Percentiles rank a stretch among this genome's conserved stretches.
Evolutionary conservation across 2,329 filamentous ascomycete species (phyloP).

Genomic region (Penicillium italicum): DNA sequence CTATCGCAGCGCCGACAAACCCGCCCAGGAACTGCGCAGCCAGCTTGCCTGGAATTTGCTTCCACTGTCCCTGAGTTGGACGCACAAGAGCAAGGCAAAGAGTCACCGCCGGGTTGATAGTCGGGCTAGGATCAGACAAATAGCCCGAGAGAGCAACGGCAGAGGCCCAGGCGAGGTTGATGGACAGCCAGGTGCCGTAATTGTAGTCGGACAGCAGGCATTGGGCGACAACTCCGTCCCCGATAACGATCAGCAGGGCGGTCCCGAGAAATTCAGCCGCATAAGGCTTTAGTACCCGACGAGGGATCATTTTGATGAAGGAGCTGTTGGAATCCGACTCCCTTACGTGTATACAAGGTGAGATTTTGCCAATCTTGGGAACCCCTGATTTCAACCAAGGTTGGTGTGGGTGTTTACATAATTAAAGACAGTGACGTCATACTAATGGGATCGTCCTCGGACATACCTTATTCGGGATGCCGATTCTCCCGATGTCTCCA

Average conservation of each 20-base stretch:
- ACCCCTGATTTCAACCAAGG: not conserved
- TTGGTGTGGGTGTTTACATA: not conserved
- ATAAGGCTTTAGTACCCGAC: conserved; percentile 24
- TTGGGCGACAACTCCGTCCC: conserved; percentile 34
- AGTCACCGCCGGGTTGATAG: conserved; percentile 29
- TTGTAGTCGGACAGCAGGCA: conserved; percentile 32
- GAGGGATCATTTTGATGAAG: conserved; percentile 12
- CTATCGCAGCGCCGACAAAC: conserved; percentile 30
- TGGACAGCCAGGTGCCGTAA: conserved; percentile 35
- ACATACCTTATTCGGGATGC: not conserved
- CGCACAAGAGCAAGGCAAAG: conserved; percentile 29
- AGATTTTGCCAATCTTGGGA: not conserved
- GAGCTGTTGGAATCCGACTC: not conserved
- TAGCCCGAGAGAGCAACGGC: conserved; percentile 31
- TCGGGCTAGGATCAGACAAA: conserved; percentile 26
- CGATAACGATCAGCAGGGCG: conserved; percentile 31
- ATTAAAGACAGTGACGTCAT: not conserved
- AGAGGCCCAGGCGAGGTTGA: conserved; percentile 33
- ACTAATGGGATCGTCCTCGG: not conserved
- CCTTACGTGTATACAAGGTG: not conserved
- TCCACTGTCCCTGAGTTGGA: conserved; percentile 28
- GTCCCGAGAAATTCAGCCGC: conserved; percentile 33
- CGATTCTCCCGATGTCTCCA: not conserved
- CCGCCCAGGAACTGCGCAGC: conserved; percentile 30
- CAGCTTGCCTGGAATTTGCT: conserved; percentile 27